These are phyloP conservation scores for Picea glauca DNA, from an alignment of 75 land plant species.

Conservation along the genomic window DNA sequence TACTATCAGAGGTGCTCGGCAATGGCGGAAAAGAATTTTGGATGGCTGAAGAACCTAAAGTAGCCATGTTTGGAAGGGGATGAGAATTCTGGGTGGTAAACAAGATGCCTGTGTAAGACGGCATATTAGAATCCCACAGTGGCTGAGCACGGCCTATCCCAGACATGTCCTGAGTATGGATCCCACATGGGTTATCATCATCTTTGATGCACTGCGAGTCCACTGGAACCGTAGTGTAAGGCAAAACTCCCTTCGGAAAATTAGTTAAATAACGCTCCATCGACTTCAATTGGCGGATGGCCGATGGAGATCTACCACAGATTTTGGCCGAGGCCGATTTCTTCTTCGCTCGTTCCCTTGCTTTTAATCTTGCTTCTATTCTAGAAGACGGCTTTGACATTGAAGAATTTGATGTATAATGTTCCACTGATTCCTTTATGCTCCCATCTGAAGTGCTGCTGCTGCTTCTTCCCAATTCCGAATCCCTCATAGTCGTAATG, in stretches of 20 bases:
- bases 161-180: neutral
- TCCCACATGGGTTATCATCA: neutral
- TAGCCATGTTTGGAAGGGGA: neutral
- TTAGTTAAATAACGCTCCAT: neutral
- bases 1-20: no score
- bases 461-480: constrained; percentile 18
- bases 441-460: constrained; percentile 37
- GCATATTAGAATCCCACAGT: neutral
- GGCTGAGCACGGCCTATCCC: neutral
- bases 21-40: neutral
- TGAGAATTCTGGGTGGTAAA: neutral
- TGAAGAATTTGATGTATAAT: constrained; percentile 49
- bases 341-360: constrained; percentile 2
- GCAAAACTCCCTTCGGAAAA: neutral
- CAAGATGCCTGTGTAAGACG: neutral
- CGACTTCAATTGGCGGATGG: no score
- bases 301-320: neutral
- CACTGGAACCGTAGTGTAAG: neutral
- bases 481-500: neutral
- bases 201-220: neutral
- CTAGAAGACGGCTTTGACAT: constrained; percentile 60
- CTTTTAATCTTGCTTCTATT: constrained; percentile 1
- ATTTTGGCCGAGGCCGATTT: constrained; percentile 1
- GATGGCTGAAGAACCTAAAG: neutral
- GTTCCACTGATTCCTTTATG: constrained; percentile 23